phyloP scores from a whole-genome alignment of 352 stramenopile genomes.

The Plasmopara viticola region DNA sequence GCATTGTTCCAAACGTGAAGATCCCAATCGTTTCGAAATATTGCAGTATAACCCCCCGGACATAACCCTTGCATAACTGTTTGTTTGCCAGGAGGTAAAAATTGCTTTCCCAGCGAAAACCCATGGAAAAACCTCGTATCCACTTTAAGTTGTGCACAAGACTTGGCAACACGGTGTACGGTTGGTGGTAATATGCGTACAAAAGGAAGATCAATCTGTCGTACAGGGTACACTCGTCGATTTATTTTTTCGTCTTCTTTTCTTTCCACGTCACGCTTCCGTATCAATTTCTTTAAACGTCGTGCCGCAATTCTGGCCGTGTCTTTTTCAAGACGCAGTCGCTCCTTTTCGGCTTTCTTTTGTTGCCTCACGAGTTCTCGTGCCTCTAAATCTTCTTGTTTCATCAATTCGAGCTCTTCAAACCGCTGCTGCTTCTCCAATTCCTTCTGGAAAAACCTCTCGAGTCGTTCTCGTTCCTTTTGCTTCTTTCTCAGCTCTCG shows the following conservation, averaged over 20 bases:
- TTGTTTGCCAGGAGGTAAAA: conserved; percentile 44
- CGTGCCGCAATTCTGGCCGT: not conserved
- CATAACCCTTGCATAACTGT: conserved; percentile 46
- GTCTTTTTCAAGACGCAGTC: conserved; percentile 1
- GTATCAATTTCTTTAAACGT: not conserved
- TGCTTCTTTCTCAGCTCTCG: conserved; percentile 1
- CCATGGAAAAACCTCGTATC: conserved; percentile 40
- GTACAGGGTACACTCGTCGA: conserved; percentile 10
- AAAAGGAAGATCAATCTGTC: conserved; percentile 13
- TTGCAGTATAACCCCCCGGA: conserved; percentile 19
- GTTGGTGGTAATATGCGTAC: conserved; percentile 12
- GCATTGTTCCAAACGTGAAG: conserved; percentile 53
- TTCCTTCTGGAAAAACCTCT: conserved; percentile 1
- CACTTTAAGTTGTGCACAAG: conserved; percentile 25
- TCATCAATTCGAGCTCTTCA: conserved; percentile 13
- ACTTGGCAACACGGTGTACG: conserved; percentile 1
- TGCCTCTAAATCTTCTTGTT: conserved; percentile 7
- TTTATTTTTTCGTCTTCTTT: not conserved
- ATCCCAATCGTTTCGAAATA: conserved; percentile 30
- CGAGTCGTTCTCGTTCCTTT: conserved; percentile 3
- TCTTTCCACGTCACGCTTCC: conserved; percentile 3
- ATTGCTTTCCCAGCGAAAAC: conserved; percentile 46
- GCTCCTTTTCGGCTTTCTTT: conserved; percentile 2
- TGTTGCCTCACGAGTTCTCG: conserved; percentile 3
- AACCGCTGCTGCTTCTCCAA: conserved; percentile 10